These are phyloP conservation scores for Xylaria bambusicola DNA, from an alignment of 495 filamentous ascomycete genomes.

Conservation along the genomic window DNA sequence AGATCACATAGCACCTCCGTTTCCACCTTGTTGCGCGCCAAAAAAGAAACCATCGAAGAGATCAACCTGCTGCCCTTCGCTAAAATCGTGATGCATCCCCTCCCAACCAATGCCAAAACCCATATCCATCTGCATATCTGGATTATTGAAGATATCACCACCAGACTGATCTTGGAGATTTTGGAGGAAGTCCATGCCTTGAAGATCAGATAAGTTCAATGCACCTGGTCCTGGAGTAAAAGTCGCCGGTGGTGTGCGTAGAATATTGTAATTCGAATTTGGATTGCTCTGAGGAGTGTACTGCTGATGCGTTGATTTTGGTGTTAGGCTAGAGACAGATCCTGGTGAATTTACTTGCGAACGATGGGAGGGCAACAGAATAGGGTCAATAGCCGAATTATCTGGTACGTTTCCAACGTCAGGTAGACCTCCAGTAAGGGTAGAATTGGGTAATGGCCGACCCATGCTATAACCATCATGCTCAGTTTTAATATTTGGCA, in stretches of 20 bases:
- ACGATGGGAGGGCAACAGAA: slow-evolving; percentile 44
- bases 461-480: slow-evolving; percentile 39
- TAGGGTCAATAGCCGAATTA: slow-evolving; percentile 47
- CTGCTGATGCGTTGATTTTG: slow-evolving; percentile 28
- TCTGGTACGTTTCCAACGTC: slow-evolving; percentile 37
- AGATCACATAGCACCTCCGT: slow-evolving; percentile 15
- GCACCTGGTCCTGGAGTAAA: slow-evolving; percentile 25
- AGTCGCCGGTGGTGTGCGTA: slow-evolving; percentile 26
- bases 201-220: slow-evolving; percentile 42
- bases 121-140: slow-evolving; percentile 58
- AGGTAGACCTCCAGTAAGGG: slow-evolving; percentile 30
- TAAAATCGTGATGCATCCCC: slow-evolving; percentile 77
- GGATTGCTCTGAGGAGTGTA: slow-evolving; percentile 21
- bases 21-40: slow-evolving; percentile 55
- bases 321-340: slow-evolving; percentile 29
- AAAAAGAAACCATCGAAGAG: slow-evolving; percentile 94
- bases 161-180: slow-evolving; percentile 36
- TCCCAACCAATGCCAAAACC: slow-evolving; percentile 73
- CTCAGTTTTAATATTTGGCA: slow-evolving; percentile 41
- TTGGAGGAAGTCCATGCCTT: slow-evolving; percentile 52
- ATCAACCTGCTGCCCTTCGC: slow-evolving; percentile 76
- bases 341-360: slow-evolving; percentile 33
- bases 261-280: slow-evolving; percentile 29
- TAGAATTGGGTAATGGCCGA: slow-evolving; percentile 36
- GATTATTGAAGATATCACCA: slow-evolving; percentile 30